A percentile compares a stretch with the other conserved stretches of the same genome.
Conservation (phyloP, 2,329 filamentous ascomycete species). For the Colletotrichum eleusines region DNA sequence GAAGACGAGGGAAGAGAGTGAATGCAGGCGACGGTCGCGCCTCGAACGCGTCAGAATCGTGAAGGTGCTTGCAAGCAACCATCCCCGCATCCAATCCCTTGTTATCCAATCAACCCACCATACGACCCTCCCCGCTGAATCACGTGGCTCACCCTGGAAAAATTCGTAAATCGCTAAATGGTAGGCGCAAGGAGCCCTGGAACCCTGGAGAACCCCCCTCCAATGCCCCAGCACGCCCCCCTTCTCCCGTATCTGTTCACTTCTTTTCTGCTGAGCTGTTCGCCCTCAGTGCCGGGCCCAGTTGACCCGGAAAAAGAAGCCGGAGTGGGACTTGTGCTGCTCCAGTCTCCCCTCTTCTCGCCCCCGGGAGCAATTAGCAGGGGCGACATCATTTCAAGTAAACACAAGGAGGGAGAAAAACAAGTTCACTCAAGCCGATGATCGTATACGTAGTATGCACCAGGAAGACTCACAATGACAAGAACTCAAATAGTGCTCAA, state of each 20-base stretch:
- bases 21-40: constrained; percentile 25
- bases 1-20: constrained; percentile 4
- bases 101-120: constrained; percentile 32
- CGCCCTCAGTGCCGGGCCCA: not conserved
- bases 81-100: constrained; percentile 11
- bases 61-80: constrained; percentile 22
- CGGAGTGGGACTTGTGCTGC: not conserved
- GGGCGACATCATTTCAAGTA: not conserved
- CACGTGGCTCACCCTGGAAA: constrained; percentile 39
- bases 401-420: not conserved
- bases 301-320: not conserved
- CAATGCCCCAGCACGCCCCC: not conserved
- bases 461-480: too few species aligned
- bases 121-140: constrained; percentile 34
- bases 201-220: not conserved
- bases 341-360: not conserved
- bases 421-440: not conserved
- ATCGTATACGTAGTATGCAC: not conserved
- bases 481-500: not conserved
- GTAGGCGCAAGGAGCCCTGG: constrained; percentile 24
- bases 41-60: constrained; percentile 41
- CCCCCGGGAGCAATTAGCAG: not conserved
- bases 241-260: constrained; percentile 41
- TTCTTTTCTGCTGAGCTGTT: constrained; percentile 10
- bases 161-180: constrained; percentile 20